Conservation (phyloP, 2,329 filamentous ascomycete species). For the Penicillium sp. region DNA sequence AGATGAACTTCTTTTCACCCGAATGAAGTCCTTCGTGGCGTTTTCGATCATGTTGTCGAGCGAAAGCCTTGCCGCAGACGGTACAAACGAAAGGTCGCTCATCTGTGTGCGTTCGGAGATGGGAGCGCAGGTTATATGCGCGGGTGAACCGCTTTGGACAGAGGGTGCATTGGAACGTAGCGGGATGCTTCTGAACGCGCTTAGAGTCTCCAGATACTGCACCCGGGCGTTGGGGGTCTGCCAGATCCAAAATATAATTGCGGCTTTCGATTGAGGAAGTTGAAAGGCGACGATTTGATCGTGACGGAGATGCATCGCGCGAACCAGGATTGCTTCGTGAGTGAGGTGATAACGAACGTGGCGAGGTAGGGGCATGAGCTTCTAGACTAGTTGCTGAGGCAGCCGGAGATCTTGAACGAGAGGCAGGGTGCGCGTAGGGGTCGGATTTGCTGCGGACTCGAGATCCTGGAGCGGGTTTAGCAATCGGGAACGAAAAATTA, state of each 20-base stretch:
- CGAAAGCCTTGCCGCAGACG: slow-evolving; percentile 95
- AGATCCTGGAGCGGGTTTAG: slow-evolving; percentile 44
- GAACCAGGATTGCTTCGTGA: slow-evolving; percentile 44
- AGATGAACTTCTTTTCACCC: slow-evolving; percentile 98
- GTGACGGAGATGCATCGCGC: slow-evolving; percentile 46
- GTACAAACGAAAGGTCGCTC: slow-evolving; percentile 97
- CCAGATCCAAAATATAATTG: slow-evolving; percentile 84
- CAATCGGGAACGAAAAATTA: background rate
- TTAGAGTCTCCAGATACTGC: slow-evolving; percentile 64
- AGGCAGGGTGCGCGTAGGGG: slow-evolving; percentile 53
- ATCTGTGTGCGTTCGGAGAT: slow-evolving; percentile 93
- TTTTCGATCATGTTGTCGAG: slow-evolving; percentile 94
- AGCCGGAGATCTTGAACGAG: slow-evolving; percentile 39
- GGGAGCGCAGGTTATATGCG: slow-evolving; percentile 93
- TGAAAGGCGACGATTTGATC: slow-evolving; percentile 45
- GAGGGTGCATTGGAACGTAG: slow-evolving; percentile 90
- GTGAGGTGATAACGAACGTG: slow-evolving; percentile 48
- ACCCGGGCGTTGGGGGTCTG: slow-evolving; percentile 80
- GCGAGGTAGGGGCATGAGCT: slow-evolving; percentile 30
- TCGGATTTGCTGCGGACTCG: slow-evolving; percentile 64
- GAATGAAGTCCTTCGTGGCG: slow-evolving; percentile 94
- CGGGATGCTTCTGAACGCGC: slow-evolving; percentile 94
- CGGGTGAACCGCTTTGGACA: slow-evolving; percentile 96
- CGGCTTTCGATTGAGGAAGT: slow-evolving; percentile 57
- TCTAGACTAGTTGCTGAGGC: slow-evolving; percentile 33